phyloP scores from a whole-genome alignment of 208 protist genomes.

The Tritrichomonas musculus region DNA sequence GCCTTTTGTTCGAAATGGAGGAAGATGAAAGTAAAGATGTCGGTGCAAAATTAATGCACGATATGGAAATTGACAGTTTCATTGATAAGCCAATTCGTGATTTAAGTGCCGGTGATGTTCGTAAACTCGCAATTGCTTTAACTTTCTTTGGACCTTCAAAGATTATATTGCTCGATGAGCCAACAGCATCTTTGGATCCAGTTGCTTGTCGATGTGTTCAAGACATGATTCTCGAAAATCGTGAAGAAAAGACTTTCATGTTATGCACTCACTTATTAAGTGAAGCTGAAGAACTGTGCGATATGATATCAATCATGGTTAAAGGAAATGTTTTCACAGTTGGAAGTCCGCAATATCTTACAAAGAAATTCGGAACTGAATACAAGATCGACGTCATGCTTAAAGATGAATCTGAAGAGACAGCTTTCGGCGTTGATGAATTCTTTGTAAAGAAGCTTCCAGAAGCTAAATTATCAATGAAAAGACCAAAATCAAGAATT shows the following conservation, averaged over 20 bases:
- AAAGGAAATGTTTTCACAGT: too few species aligned
- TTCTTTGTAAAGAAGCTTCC: neutral
- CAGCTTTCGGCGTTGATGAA: neutral
- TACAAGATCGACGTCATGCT: neutral
- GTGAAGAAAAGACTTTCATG: neutral
- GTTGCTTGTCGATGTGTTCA: too few species aligned
- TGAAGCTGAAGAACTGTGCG: constrained; percentile 29
- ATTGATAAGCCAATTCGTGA: too few species aligned
- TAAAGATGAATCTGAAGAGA: neutral
- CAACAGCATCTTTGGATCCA: too few species aligned
- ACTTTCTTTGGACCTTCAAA: neutral
- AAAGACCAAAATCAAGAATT: neutral
- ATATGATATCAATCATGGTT: constrained; percentile 2
- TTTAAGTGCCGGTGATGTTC: neutral
- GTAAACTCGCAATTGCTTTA: constrained; percentile 16
- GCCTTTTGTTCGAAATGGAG: neutral
- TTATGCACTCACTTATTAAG: too few species aligned
- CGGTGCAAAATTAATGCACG: neutral
- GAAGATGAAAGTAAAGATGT: neutral
- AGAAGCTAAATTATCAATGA: neutral
- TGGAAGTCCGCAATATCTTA: neutral
- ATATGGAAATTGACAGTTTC: neutral
- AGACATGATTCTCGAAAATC: neutral
- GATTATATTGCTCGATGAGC: constrained; percentile 19
- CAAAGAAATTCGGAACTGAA: too few species aligned